Evolutionary conservation across 257 asterid species (phyloP).

Genomic region (Knoxia roxburghii): DNA sequence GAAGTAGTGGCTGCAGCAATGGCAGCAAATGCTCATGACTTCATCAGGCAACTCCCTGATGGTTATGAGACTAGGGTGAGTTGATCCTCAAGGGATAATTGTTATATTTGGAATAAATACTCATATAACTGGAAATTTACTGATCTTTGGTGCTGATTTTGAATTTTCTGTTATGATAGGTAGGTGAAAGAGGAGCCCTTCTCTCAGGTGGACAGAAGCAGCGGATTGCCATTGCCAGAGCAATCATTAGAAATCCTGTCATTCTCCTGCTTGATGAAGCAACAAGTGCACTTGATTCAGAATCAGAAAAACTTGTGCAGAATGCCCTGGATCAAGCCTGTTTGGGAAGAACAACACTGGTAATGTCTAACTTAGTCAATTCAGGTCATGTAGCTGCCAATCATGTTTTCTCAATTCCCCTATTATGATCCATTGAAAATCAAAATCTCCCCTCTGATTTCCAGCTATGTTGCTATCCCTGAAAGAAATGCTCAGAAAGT

Average conservation of each 20-base stretch:
- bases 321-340: conserved; percentile 79
- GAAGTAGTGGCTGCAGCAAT: conserved; percentile 70
- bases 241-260: conserved; percentile 62
- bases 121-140: background rate
- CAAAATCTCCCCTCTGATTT: background rate
- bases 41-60: conserved; percentile 66
- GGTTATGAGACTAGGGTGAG: conserved; percentile 83
- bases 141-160: background rate
- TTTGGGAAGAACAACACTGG: conserved; percentile 85
- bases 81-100: background rate
- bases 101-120: background rate
- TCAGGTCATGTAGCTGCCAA: background rate
- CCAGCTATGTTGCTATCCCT: too few species aligned
- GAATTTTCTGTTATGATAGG: conserved; percentile 20
- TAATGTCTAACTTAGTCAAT: conserved; percentile 13
- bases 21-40: conserved; percentile 84
- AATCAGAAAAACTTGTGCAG: conserved; percentile 77
- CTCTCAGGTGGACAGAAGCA: conserved; percentile 91
- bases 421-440: background rate
- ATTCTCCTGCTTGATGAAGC: conserved; percentile 92
- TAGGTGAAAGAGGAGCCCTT: conserved; percentile 83
- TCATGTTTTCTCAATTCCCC: background rate
- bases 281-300: conserved; percentile 89
- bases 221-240: conserved; percentile 84
- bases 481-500: too few species aligned